phyloP scores from a whole-genome alignment of 805 yeast species.

The Teunomyces gatunensis region DNA sequence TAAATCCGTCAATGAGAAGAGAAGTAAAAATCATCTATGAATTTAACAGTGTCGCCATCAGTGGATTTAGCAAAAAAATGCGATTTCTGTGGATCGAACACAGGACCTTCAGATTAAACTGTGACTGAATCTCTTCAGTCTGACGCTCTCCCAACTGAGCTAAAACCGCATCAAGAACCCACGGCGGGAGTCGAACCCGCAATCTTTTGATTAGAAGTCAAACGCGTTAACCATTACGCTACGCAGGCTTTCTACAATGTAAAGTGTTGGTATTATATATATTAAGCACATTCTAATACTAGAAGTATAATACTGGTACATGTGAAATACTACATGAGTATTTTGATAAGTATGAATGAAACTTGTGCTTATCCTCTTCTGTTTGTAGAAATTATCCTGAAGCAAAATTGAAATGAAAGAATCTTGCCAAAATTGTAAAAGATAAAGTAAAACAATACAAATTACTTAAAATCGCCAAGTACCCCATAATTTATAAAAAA shows the following conservation, averaged over 20 bases:
- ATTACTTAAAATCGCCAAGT: too few relatives aligned
- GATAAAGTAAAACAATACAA: too few relatives aligned
- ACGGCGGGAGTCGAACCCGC: constrained; percentile 61
- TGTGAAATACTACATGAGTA: too few relatives aligned
- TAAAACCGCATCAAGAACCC: constrained; percentile 35
- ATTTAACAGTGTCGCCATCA: too few relatives aligned
- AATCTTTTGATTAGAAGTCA: constrained; percentile 66
- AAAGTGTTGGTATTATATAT: not conserved
- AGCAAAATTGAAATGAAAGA: too few relatives aligned
- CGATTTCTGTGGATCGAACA: constrained; percentile 83
- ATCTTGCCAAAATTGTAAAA: too few relatives aligned
- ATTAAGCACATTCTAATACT: not conserved
- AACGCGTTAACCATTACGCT: constrained; percentile 68
- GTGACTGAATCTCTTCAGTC: constrained; percentile 34
- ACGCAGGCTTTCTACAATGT: constrained; percentile 41
- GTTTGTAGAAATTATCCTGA: too few relatives aligned
- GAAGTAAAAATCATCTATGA: too few relatives aligned
- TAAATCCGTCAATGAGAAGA: too few relatives aligned
- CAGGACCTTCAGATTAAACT: constrained; percentile 75
- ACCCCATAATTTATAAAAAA: too few relatives aligned
- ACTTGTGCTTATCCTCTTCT: too few relatives aligned
- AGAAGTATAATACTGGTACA: not conserved
- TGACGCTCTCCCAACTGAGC: constrained; percentile 42
- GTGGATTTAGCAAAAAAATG: constrained; percentile 25
- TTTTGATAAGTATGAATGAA: too few relatives aligned